phyloP scores from a whole-genome alignment of 345 rosid species.

The Euphorbia peplus region DNA sequence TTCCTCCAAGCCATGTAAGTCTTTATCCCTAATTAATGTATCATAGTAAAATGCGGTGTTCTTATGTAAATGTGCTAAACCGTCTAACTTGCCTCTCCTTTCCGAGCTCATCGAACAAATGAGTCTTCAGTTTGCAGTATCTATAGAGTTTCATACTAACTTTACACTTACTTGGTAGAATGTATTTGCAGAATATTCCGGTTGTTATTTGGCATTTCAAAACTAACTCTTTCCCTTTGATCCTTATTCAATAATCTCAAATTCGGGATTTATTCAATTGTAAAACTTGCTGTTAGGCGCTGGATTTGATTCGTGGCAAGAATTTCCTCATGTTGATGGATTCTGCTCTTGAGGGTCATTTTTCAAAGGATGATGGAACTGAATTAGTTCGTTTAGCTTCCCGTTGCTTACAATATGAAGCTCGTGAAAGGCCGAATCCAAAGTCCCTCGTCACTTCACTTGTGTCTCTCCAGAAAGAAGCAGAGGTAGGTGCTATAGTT shows the following conservation, averaged over 20 bases:
- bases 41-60: not conserved
- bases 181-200: not conserved
- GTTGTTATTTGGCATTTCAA: not conserved
- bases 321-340: conserved; percentile 93
- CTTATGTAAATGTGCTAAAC: not conserved
- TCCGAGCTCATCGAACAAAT: not conserved
- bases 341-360: conserved; percentile 91
- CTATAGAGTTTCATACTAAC: not conserved
- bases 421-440: conserved; percentile 91
- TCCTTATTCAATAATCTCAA: not conserved
- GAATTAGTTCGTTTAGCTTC: conserved; percentile 84
- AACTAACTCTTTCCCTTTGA: not conserved
- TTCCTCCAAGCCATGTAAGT: conserved; percentile 95
- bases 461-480: conserved; percentile 72
- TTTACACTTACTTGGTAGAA: not conserved
- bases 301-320: conserved; percentile 87
- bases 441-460: conserved; percentile 78
- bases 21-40: not conserved
- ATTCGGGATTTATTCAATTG: not conserved
- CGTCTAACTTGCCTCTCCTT: not conserved
- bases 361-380: conserved; percentile 90
- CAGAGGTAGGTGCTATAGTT: conserved; percentile 44
- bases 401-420: conserved; percentile 84
- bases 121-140: not conserved
- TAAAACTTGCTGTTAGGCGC: conserved; percentile 52